These are phyloP conservation scores for Lipomyces starkeyi DNA, from an alignment of 805 yeast genomes.

Conservation along the genomic window DNA sequence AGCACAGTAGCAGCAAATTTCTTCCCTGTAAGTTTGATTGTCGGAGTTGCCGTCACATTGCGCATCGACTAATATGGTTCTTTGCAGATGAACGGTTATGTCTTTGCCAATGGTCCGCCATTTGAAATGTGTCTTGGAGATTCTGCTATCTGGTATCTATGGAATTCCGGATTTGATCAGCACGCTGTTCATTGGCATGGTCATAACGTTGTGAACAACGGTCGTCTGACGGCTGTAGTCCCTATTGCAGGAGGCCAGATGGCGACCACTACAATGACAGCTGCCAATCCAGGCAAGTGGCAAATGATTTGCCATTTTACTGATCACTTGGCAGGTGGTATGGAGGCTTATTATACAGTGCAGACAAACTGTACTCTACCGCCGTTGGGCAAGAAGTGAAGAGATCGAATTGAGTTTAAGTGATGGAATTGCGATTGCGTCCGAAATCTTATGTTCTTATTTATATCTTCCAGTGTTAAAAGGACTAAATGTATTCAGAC, in stretches of 20 bases:
- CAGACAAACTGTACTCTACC: neutral
- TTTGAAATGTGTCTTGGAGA: slow-evolving; percentile 8
- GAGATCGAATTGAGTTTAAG: neutral
- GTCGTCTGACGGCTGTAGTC: neutral
- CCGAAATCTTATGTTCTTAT: too few species aligned
- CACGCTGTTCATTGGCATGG: slow-evolving; percentile 13
- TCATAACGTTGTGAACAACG: neutral
- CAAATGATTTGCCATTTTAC: neutral
- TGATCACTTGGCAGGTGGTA: neutral
- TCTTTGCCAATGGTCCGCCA: neutral
- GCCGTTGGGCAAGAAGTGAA: neutral
- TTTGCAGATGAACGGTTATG: slow-evolving; percentile 8
- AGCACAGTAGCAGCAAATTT: neutral
- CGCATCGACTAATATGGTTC: neutral
- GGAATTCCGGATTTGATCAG: slow-evolving; percentile 2
- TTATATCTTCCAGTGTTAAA: too few species aligned
- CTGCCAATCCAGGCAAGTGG: slow-evolving; percentile 1
- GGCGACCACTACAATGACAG: neutral
- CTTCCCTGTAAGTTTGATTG: neutral
- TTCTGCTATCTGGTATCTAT: neutral
- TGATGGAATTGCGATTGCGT: too few species aligned
- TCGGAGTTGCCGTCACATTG: neutral
- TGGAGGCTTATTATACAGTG: neutral
- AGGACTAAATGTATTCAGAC: too few species aligned
- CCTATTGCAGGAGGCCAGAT: neutral